These are phyloP conservation scores for Neurospora pannonica DNA, from an alignment of 495 filamentous ascomycete species.

Conservation along the genomic window DNA sequence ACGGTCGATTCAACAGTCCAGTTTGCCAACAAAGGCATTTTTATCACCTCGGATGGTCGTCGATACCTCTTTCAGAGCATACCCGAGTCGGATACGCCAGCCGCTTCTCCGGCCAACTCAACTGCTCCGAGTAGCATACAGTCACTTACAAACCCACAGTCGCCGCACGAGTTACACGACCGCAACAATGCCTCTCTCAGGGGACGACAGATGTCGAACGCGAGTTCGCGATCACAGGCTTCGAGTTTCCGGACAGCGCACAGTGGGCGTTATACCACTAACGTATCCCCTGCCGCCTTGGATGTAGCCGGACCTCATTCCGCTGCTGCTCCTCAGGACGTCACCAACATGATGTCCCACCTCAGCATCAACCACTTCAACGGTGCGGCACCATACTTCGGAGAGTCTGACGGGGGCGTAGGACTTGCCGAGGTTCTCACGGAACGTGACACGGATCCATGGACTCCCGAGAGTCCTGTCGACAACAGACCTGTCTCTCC, in stretches of 20 bases:
- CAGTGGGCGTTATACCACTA: neutral
- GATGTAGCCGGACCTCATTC: neutral
- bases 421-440: slow-evolving; percentile 23
- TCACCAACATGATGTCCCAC: slow-evolving; percentile 17
- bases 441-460: slow-evolving; percentile 11
- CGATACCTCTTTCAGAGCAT: slow-evolving; percentile 24
- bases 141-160: neutral
- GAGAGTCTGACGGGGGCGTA: slow-evolving; percentile 23
- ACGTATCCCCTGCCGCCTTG: neutral
- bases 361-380: slow-evolving; percentile 14
- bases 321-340: slow-evolving; percentile 5
- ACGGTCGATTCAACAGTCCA: slow-evolving; percentile 22
- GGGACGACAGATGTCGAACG: slow-evolving; percentile 16
- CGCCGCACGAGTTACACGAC: slow-evolving; percentile 1
- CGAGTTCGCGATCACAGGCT: slow-evolving; percentile 6
- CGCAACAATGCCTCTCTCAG: slow-evolving; percentile 5
- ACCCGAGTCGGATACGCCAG: slow-evolving; percentile 4
- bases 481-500: neutral
- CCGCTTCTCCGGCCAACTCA: neutral
- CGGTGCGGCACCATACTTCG: slow-evolving; percentile 17
- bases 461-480: neutral
- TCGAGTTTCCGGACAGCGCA: neutral
- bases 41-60: slow-evolving; percentile 20
- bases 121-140: neutral
- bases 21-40: slow-evolving; percentile 20